phyloP scores from a whole-genome alignment of 83 land plant species.

The Isoetes engelmannii region DNA sequence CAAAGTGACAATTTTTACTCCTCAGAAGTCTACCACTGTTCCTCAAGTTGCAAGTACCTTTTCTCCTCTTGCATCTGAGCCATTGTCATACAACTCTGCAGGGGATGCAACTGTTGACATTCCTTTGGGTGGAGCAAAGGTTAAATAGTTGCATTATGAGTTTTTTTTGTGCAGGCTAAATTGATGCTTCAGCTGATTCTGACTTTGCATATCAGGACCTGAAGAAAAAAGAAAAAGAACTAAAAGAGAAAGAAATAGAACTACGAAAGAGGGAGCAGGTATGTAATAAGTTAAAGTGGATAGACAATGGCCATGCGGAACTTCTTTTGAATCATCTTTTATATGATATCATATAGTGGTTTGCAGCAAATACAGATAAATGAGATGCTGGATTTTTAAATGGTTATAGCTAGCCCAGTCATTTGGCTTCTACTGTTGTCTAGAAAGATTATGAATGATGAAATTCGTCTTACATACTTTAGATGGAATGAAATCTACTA shows the following conservation, averaged over 20 bases:
- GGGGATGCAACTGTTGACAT: conserved; percentile 73
- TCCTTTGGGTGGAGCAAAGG: conserved; percentile 64
- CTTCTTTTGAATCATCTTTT: background rate
- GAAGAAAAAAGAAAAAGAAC: conserved; percentile 65
- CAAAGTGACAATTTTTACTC: conserved; percentile 7
- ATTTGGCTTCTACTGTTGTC: background rate
- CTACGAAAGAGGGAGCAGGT: conserved; percentile 65
- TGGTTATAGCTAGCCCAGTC: background rate
- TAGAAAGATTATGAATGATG: background rate
- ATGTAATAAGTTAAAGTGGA: conserved; percentile 3
- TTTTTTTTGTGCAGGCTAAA: background rate
- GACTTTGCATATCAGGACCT: conserved; percentile 42
- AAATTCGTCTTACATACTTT: background rate
- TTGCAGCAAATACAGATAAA: background rate
- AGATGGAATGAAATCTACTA: too few relatives aligned
- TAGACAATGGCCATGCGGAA: background rate
- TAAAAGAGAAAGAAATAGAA: conserved; percentile 70
- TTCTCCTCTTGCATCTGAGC: conserved; percentile 38
- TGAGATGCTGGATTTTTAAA: conserved; percentile 5
- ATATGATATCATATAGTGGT: background rate
- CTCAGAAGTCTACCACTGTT: conserved; percentile 38
- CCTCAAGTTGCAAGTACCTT: conserved; percentile 31
- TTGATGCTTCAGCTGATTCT: background rate
- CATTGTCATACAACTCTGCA: conserved; percentile 37
- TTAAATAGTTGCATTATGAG: background rate